Base-by-base conservation (phyloP, 148 eudicot genomes). In the Silene latifolia region DNA sequence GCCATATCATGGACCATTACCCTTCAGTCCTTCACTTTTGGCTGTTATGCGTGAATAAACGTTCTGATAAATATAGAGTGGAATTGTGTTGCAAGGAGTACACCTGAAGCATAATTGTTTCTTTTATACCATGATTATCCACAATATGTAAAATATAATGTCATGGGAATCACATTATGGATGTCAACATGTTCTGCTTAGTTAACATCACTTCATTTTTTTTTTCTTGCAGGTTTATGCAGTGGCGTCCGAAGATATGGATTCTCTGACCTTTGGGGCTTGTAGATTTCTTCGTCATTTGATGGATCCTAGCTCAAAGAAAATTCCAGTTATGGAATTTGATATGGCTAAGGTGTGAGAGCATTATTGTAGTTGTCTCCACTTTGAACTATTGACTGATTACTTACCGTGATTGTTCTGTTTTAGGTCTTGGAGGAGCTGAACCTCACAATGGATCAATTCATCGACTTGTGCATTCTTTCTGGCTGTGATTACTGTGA, bases 201-300 rank as follows among this genome's bases (percentile, higher is more conserved):
- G 42, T 65, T 54, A 32, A 24, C 65, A 2, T 57, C 23, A 14
- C 70, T 61, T 58, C 69, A 2, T 32, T 32, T 32, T 32, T 46
- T 29, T 20, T 82, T 20, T 14, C 18, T 67, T 53, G 67, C 80
- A 96, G 99, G 99, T 90, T 65, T 96, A 90, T 83, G 99, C 91
- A 8, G 97, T 96, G 74, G 99, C 99, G 39, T 96, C 99, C 53
- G 99, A 96, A 83, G 99, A 92, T 81, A 92, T 96, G 99, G 99
- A 96, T 82, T 89, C 94, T 68, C 78, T 96, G 29, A 96, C 99
- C 70, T 96, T 96, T 89, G 99, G 99, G 77, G 93, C 99, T 82
- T 89, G 93, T 74, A 85, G 76, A 79, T 96, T 96, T 85, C 91
- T 96, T 24, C 98, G 99, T 63, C 98, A 96, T 87, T 84, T 96